These are phyloP conservation scores for Patellifolia procumbens DNA, from an alignment of 179 eudicot species.

Conservation along the genomic window DNA sequence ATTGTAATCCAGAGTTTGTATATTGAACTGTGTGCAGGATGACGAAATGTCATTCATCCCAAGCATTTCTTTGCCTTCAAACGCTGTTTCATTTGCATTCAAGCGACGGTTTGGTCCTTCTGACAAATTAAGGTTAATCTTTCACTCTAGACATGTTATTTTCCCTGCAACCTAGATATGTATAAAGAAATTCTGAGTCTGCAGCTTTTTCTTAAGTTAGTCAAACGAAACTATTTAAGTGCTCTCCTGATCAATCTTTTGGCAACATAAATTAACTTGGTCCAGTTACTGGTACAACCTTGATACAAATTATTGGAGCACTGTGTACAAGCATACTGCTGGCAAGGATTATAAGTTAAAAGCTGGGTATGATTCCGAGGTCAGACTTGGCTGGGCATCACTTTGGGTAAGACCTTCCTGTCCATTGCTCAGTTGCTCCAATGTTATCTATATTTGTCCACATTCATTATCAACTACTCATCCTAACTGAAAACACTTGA, in stretches of 20 bases:
- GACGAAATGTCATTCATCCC: conserved; percentile 81
- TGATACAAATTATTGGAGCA: conserved; percentile 83
- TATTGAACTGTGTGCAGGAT: conserved; percentile 54
- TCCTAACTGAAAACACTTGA: background rate
- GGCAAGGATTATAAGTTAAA: conserved; percentile 91
- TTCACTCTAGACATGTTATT: conserved; percentile 19
- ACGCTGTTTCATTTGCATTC: conserved; percentile 74
- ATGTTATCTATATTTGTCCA: no score
- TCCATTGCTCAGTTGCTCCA: conserved; percentile 5
- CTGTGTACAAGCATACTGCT: conserved; percentile 81
- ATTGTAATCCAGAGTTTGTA: conserved; percentile 4
- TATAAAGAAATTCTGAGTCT: background rate
- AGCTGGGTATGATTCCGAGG: conserved; percentile 91
- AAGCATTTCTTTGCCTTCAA: conserved; percentile 79
- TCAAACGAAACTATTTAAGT: background rate
- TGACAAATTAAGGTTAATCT: conserved; percentile 83
- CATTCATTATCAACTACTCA: no score
- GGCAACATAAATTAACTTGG: conserved; percentile 6
- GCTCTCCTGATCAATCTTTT: conserved; percentile 6
- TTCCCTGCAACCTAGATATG: conserved; percentile 5
- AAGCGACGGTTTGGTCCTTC: conserved; percentile 86
- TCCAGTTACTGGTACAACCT: conserved; percentile 85
- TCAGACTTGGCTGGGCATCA: conserved; percentile 93
- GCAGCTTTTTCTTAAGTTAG: background rate
- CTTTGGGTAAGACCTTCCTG: conserved; percentile 67